Base-by-base conservation (phyloP, 2,329 filamentous ascomycete species). In the Fusarium continuum region DNA sequence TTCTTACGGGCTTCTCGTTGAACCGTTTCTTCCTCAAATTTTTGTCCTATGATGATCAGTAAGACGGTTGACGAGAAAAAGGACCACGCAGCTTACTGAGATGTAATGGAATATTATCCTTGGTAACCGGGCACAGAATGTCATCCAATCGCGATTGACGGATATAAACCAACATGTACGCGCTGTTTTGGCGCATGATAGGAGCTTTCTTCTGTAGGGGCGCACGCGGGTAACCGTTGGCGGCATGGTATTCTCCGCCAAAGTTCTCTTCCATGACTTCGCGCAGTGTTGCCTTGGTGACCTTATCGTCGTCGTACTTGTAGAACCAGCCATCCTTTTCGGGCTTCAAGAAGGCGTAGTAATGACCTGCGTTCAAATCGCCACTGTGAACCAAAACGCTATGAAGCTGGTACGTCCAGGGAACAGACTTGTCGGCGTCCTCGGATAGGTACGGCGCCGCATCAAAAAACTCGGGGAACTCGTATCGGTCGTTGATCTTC, bases 161-260 rank as follows among this genome's bases (percentile, higher is more conserved):
- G 65, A 99, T 92, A 73, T 99, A 99, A 3, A 99, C 96, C 82
- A 99, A 79, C 95, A 99, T 99, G 82, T 99, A 99, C 6, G 95
- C 96, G 75, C 93, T 99, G 77, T 88, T 89, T 59, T 88, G 85
- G 49, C 87, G 83, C 78, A 89, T 84, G 69, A 87, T 76, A 2
- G 86, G 85, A 4, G 80, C 76, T 72, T 85, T 84, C 74, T 85
- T 87, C 44, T 83, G 80, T n/a, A 79, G 70, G 4, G 78, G 75
- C 3, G 79, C 72, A n/a, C 82, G 81, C 11, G 78, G 68, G 35
- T 78, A 77, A 9, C 81, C 80, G 49, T 82, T 82, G 2, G 82
- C 76, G 6, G 80, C 76, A 23, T 78, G 81, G 73, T 93, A 96
- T 72, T 96, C 92, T 49, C 95, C 95, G 38, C 95, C 95, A 76